Evolutionary conservation across 139 green algal genomes (phyloP).

Genomic region (Closterium sp.): DNA sequence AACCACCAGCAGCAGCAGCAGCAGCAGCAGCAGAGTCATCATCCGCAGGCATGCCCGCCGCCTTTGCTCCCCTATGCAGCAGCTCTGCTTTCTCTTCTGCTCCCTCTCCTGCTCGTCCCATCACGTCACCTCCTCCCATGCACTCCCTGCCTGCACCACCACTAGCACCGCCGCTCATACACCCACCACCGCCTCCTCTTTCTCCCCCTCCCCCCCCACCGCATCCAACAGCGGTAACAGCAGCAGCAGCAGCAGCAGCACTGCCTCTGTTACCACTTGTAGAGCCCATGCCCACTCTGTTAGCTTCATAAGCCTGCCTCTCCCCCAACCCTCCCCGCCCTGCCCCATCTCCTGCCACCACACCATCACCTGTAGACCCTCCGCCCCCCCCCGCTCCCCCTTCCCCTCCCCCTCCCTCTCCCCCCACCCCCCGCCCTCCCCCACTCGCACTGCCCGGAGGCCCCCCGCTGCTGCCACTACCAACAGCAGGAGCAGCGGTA

Average conservation of each 20-base stretch:
- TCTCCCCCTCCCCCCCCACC: no score
- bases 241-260: background rate
- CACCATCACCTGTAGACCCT: background rate
- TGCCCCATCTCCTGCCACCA: background rate
- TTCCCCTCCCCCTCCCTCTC: background rate
- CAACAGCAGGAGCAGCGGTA: background rate
- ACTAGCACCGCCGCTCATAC: background rate
- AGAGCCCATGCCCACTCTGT: background rate
- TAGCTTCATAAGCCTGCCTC: background rate
- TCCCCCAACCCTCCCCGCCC: background rate
- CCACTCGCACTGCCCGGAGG: background rate
- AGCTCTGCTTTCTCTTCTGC: background rate
- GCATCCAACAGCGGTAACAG: background rate
- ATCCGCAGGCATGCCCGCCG: no score
- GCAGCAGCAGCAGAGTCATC: background rate
- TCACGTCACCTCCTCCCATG: background rate
- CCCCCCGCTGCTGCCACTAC: background rate
- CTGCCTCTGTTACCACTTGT: background rate
- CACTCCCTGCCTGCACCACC: background rate
- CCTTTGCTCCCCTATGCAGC: background rate
- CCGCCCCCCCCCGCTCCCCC: no score
- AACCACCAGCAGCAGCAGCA: background rate
- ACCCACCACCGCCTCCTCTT: background rate
- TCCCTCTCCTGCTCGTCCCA: background rate
- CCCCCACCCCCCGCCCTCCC: no score